Conservation (phyloP, 306 rosid genomes). For the Clitoria ternatea region DNA sequence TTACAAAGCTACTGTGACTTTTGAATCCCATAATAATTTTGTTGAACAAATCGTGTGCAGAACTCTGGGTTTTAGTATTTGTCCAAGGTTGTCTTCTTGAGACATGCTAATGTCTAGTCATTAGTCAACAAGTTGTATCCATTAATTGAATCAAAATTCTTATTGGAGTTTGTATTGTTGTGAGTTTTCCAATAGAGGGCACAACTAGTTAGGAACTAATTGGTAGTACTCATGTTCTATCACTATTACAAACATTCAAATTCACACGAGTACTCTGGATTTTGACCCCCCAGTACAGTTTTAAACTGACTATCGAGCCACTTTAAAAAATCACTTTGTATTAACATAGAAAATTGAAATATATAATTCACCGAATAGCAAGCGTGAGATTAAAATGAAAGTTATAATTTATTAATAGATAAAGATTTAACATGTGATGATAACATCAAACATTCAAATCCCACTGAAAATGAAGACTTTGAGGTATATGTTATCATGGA, state of each 20-base stretch:
- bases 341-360: too few species aligned
- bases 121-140: not conserved
- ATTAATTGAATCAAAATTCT: not conserved
- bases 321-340: too few species aligned
- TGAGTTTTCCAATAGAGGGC: not conserved
- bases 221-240: not conserved
- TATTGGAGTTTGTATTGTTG: not conserved
- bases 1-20: not conserved
- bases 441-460: too few species aligned
- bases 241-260: not conserved
- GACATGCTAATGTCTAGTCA: not conserved
- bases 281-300: not conserved
- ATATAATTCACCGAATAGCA: too few species aligned
- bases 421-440: too few species aligned
- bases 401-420: too few species aligned
- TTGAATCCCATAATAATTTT: constrained; percentile 17
- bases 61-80: not conserved
- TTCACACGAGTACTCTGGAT: not conserved
- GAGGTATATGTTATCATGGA: too few species aligned
- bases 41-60: not conserved
- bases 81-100: not conserved
- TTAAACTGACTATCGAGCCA: too few species aligned
- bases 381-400: too few species aligned
- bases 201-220: not conserved
- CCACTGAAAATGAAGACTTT: too few species aligned